Conservation (phyloP, 345 rosid genomes). For the Salix udensis region DNA sequence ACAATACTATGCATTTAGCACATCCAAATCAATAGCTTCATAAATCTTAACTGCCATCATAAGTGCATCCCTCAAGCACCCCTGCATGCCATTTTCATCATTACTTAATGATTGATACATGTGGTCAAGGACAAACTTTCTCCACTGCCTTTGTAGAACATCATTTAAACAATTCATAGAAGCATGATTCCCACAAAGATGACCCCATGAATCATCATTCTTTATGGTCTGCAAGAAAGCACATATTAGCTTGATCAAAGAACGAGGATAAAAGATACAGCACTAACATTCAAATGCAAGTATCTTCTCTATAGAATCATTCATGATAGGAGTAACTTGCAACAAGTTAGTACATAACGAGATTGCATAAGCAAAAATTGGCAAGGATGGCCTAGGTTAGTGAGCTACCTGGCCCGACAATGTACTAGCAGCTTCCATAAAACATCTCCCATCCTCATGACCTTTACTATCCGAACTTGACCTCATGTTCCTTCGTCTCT, state of each 20-base stretch:
- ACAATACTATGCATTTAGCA: not conserved
- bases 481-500: constrained; percentile 56
- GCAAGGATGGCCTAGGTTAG: not conserved
- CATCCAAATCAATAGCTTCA: constrained; percentile 1
- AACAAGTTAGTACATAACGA: not conserved
- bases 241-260: constrained; percentile 12
- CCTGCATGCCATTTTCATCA: constrained; percentile 42
- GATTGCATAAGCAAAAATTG: not conserved
- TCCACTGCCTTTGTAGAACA: constrained; percentile 29
- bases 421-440: constrained; percentile 34
- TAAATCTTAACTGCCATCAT: constrained; percentile 37
- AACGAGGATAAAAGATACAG: not conserved
- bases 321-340: not conserved
- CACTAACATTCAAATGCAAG: not conserved
- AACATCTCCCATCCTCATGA: constrained; percentile 33
- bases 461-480: constrained; percentile 36
- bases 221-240: constrained; percentile 24
- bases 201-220: constrained; percentile 3
- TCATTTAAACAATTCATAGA: constrained; percentile 21
- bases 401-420: constrained; percentile 45
- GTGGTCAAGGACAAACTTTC: constrained; percentile 43
- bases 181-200: constrained; percentile 9
- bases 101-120: constrained; percentile 41
- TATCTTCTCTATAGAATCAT: not conserved
- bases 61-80: constrained; percentile 50